Evolutionary conservation across 129 eudicot genomes (phyloP), one percentile per base, ranked within the genome.

Genomic region (Logfia minima): DNA sequence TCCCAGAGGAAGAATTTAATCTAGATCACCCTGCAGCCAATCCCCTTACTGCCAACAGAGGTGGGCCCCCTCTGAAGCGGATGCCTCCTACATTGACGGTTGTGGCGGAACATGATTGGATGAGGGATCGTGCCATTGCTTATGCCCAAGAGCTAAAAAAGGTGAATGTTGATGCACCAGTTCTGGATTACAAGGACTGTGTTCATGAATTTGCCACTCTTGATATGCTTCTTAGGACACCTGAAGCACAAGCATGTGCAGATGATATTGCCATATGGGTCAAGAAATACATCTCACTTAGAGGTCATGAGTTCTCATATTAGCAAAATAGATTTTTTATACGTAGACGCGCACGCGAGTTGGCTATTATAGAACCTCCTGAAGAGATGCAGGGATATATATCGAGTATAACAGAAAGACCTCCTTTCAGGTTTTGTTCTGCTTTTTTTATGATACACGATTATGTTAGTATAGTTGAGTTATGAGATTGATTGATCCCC

Each of bases 151-250:
- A 87, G 79, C 86, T 93, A 18, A 83, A 92, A 21, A 90, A 90
- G 84, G 96, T 93, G 59, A 90, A 93, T 45, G 98, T 90, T 9
- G 98, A 88, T 77, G 95, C 98, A 34, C 98, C 98, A 2, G 92
- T 93, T 84, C 82, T 88, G 11, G 98, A 93, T 83, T 93, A 93
- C 83, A 93, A 93, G 80, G 98, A 93, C 78, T 96, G 95, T 21
- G 98, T 93, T 75, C 98, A 93, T 79, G 98, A 90, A 80, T 93
- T 93, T 81, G 98, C 98, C 14, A 93, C 98, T n/a, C 90, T 93
- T 53, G 98, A 90, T 23, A 85, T 93, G 95, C 96, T 93, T 71
- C 92, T 93, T 23, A 83, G 90, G 77, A 90, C 96, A 66, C 98
- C 98, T 59, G 88, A 93, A 80, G 96, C 96, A 43, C 95, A 87